phyloP scores from a whole-genome alignment of 23 red algal genomes.

The Gracilaria gracilis region DNA sequence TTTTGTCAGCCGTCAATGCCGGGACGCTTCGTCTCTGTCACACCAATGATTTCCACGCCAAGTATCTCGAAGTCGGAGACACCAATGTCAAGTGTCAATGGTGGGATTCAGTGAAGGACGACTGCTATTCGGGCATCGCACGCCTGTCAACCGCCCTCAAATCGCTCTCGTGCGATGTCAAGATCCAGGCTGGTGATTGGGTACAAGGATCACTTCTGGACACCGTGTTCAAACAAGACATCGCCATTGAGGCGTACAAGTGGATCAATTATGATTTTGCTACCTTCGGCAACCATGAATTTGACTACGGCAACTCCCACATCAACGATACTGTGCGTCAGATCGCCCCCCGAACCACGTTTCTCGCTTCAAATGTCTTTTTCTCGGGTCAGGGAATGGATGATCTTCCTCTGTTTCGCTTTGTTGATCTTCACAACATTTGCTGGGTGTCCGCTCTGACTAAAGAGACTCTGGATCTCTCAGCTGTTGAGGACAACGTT shows the following conservation, averaged over 20 bases:
- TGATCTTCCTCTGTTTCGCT: conserved; percentile 37
- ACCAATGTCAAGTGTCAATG: conserved; percentile 57
- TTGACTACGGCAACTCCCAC: conserved; percentile 34
- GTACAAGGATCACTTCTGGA: conserved; percentile 62
- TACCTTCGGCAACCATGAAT: conserved; percentile 72
- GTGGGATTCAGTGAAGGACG: conserved; percentile 14
- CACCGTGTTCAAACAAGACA: conserved; percentile 47
- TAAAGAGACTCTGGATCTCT: conserved; percentile 3
- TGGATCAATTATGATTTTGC: conserved; percentile 64
- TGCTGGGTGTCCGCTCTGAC: conserved; percentile 63
- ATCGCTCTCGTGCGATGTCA: conserved; percentile 29
- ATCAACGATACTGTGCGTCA: conserved; percentile 46
- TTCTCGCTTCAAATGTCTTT: conserved; percentile 56
- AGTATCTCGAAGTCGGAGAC: conserved; percentile 53
- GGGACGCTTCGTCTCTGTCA: conserved; percentile 25
- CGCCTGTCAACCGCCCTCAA: conserved; percentile 51
- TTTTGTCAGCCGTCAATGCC: background rate
- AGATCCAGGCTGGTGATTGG: conserved; percentile 61
- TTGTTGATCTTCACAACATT: conserved; percentile 17
- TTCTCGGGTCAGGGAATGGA: conserved; percentile 37
- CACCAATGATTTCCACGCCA: conserved; percentile 67
- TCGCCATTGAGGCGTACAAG: conserved; percentile 62
- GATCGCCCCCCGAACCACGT: conserved; percentile 37
- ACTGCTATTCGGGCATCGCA: conserved; percentile 57
- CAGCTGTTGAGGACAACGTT: conserved; percentile 35